phyloP scores from a whole-genome alignment of 2,329 filamentous ascomycete genomes.

The Aureobasidium vineae region DNA sequence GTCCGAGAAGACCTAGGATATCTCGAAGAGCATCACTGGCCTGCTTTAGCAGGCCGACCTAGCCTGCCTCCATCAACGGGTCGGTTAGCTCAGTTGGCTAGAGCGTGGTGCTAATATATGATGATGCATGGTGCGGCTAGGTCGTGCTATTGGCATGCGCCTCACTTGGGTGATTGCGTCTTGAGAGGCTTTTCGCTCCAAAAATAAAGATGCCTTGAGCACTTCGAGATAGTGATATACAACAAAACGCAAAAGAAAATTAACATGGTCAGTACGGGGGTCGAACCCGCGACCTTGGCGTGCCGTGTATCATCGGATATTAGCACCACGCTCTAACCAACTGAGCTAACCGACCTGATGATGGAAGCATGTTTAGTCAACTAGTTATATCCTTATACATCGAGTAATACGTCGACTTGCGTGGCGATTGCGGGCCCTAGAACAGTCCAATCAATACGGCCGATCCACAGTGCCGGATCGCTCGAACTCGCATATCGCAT shows the following conservation, averaged over 20 bases:
- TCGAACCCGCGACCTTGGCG: slow-evolving; percentile 17
- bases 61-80: neutral
- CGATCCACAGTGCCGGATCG: neutral
- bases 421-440: neutral
- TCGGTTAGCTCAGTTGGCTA: slow-evolving; percentile 15
- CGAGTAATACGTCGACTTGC: too few species aligned
- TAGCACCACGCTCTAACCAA: slow-evolving; percentile 18
- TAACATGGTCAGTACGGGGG: neutral
- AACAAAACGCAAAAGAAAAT: too few species aligned
- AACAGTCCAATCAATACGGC: neutral
- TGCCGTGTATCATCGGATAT: neutral
- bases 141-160: too few species aligned
- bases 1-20: too few species aligned
- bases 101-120: slow-evolving; percentile 7
- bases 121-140: neutral
- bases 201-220: too few species aligned
- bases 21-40: too few species aligned
- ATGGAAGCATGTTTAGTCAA: too few species aligned
- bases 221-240: too few species aligned
- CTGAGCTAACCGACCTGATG: neutral
- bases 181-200: too few species aligned
- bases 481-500: neutral
- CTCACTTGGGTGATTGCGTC: too few species aligned
- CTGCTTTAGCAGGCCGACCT: slow-evolving; percentile 1
- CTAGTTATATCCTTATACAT: too few species aligned